Percentiles rank a stretch among this genome's conserved stretches.
These are phyloP conservation scores for Ceratopteris richardii DNA, from an alignment of 75 land plant species.

Conservation along the genomic window DNA sequence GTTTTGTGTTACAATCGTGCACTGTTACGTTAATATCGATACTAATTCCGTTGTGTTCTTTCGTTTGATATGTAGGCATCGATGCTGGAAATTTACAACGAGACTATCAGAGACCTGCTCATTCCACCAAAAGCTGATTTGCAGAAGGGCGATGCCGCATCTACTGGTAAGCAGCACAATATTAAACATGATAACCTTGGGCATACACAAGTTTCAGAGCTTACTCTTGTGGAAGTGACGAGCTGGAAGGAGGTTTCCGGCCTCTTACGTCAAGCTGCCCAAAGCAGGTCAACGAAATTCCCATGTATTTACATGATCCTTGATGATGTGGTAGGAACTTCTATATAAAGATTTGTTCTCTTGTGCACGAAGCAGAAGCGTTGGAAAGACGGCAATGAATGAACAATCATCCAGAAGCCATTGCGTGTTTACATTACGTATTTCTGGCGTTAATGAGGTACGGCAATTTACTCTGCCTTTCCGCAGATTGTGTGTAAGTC, in stretches of 20 bases:
- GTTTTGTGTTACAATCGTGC: no score
- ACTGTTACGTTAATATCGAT: no score
- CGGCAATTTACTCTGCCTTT: not conserved
- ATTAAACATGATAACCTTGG: conserved; percentile 27
- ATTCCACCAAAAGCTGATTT: not conserved
- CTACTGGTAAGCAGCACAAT: conserved; percentile 16
- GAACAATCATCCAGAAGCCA: conserved; percentile 34
- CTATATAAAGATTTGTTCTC: not conserved
- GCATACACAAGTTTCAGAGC: conserved; percentile 22
- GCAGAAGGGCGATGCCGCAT: conserved; percentile 8
- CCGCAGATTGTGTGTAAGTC: not conserved
- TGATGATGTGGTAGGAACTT: not conserved
- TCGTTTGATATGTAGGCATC: conserved; percentile 34
- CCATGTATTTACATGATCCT: not conserved
- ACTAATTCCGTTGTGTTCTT: no score
- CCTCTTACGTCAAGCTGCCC: conserved; percentile 22
- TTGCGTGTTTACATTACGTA: conserved; percentile 31
- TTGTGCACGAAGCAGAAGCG: conserved; percentile 16
- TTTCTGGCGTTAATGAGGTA: conserved; percentile 29
- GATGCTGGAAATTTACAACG: conserved; percentile 35
- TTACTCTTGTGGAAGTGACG: conserved; percentile 22
- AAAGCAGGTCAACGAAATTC: conserved; percentile 18
- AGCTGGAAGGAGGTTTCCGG: conserved; percentile 28
- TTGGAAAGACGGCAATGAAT: conserved; percentile 36
- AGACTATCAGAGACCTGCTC: conserved; percentile 27